A percentile compares a stretch with the other conserved stretches of the same genome.
These are phyloP conservation scores for Solanum hybrid DNA, from an alignment of 305 asterid species.

Conservation along the genomic window DNA sequence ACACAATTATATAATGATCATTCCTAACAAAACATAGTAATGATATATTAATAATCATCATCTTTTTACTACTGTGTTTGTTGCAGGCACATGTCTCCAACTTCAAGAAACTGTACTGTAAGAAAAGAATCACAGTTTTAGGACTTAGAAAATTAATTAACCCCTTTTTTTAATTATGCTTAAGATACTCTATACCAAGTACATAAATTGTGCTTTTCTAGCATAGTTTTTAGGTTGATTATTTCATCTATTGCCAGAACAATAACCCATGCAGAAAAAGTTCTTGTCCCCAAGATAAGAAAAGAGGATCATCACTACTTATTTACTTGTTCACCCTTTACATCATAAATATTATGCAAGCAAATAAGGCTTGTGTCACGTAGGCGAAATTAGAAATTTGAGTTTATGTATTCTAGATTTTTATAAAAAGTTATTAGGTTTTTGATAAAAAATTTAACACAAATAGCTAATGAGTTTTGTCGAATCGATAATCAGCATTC, in stretches of 20 bases:
- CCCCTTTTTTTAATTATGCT: background rate
- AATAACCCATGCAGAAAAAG: constrained; percentile 20
- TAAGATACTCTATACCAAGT: constrained; percentile 18
- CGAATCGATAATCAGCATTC: background rate
- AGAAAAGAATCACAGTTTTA: constrained; percentile 6
- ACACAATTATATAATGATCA: constrained; percentile 52
- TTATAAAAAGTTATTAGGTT: background rate
- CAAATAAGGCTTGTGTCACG: background rate
- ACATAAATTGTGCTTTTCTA: constrained; percentile 21
- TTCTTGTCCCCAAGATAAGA: background rate
- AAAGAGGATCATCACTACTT: background rate
- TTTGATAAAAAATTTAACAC: background rate
- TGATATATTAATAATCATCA: constrained; percentile 74
- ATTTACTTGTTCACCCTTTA: background rate
- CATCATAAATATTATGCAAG: background rate
- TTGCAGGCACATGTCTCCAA: constrained; percentile 68
- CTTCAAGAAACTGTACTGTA: constrained; percentile 12
- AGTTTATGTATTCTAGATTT: background rate
- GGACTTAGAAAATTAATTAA: constrained; percentile 12
- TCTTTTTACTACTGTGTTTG: constrained; percentile 46
- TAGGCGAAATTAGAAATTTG: background rate
- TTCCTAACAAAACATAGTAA: constrained; percentile 47
- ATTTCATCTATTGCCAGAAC: constrained; percentile 1
- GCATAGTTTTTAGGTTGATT: background rate
- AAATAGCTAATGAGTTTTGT: background rate